A percentile compares a stretch with the other conserved stretches of the same genome.
These are phyloP conservation scores for Paspalum notatum DNA, from an alignment of 176 grass and related monocot genomes.

Conservation along the genomic window DNA sequence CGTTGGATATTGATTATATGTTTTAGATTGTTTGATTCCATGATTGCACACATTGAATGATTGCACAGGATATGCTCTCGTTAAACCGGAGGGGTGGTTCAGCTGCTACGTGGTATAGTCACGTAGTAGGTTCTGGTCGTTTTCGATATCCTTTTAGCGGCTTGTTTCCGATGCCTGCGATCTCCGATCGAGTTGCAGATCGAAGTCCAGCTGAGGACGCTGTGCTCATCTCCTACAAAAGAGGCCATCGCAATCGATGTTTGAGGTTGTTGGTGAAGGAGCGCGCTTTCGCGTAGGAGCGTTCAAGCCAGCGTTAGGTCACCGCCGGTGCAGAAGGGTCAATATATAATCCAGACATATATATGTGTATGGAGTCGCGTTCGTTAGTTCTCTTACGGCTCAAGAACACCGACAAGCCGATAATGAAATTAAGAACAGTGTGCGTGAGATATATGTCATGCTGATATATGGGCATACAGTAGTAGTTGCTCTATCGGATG, in stretches of 20 bases:
- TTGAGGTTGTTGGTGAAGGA: not conserved
- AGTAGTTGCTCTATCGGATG: not conserved
- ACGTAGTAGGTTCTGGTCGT: constrained; percentile 27
- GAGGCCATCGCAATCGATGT: not conserved
- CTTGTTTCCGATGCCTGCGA: not conserved
- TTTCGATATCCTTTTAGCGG: constrained; percentile 16
- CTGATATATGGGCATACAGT: not conserved
- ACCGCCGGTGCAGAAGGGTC: not conserved
- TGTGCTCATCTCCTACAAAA: not conserved
- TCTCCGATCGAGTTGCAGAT: not conserved
- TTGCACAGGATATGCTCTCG: no score
- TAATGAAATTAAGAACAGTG: not conserved
- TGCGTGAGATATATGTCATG: not conserved
- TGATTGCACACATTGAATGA: no score
- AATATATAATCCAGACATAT: no score
- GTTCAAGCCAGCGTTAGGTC: constrained; percentile 2
- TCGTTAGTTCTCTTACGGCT: not conserved
- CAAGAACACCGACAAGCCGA: constrained; percentile 6
- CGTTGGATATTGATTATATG: no score
- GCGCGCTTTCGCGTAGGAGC: constrained; percentile 27
- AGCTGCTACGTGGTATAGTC: not conserved
- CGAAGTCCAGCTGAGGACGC: not conserved
- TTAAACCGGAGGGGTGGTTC: not conserved
- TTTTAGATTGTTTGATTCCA: no score
- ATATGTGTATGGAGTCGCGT: not conserved